Conservation (phyloP, 768 basidiomycete genomes). For the Mycena chlorophos region DNA sequence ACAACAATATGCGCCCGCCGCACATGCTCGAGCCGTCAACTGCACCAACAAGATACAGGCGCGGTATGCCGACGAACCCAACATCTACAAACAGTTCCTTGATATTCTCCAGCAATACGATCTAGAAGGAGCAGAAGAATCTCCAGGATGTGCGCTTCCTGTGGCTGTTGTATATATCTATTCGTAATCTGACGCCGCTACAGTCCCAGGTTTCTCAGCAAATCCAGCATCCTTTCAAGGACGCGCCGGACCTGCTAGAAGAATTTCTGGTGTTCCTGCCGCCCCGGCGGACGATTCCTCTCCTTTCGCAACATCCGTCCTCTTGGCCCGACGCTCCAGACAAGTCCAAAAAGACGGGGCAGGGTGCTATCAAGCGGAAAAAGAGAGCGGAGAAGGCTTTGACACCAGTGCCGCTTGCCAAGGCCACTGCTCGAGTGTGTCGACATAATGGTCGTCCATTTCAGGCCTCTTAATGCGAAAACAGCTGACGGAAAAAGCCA, state of each 20-base stretch:
- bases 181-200: conserved; percentile 15
- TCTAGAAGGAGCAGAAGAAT: conserved; percentile 80
- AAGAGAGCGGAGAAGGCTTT: conserved; percentile 72
- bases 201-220: conserved; percentile 79
- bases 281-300: conserved; percentile 41
- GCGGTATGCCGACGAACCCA: conserved; percentile 84
- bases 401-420: conserved; percentile 56
- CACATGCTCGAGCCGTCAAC: conserved; percentile 53
- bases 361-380: conserved; percentile 50
- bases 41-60: conserved; percentile 99
- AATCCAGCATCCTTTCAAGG: conserved; percentile 78
- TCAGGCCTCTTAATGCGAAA: conserved; percentile 4
- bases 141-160: conserved; percentile 62
- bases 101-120: conserved; percentile 86
- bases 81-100: conserved; percentile 88
- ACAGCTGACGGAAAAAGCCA: conserved; percentile 59
- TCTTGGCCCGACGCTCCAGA: conserved; percentile 43
- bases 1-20: conserved; percentile 8
- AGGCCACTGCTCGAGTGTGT: conserved; percentile 50
- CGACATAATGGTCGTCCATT: neutral
- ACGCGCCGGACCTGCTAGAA: conserved; percentile 73
- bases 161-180: conserved; percentile 9
- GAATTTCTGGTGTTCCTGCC: conserved; percentile 85
- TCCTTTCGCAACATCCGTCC: conserved; percentile 53
- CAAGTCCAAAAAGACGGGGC: conserved; percentile 46